Evolutionary conservation across 768 basidiomycete species (phyloP).

Genomic region (Suillus cothurnatus): DNA sequence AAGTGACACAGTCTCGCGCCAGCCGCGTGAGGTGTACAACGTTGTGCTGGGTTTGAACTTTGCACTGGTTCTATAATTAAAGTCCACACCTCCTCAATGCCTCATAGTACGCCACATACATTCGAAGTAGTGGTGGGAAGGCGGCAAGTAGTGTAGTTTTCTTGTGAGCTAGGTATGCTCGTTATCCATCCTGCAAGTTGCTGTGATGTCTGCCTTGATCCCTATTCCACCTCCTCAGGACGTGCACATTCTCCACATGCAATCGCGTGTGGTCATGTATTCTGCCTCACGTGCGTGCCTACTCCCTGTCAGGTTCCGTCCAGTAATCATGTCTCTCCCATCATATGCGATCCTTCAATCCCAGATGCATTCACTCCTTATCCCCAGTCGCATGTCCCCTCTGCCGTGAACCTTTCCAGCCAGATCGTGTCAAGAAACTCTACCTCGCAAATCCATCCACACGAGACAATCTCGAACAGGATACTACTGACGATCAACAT

Average conservation of each 20-base stretch:
- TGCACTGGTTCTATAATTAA: neutral
- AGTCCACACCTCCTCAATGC: neutral
- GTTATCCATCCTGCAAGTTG: slow-evolving; percentile 68
- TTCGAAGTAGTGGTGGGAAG: neutral
- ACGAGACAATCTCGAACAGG: slow-evolving; percentile 35
- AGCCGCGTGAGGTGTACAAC: neutral
- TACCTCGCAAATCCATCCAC: slow-evolving; percentile 55
- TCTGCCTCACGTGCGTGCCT: slow-evolving; percentile 62
- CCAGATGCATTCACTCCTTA: slow-evolving; percentile 57
- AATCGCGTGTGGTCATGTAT: slow-evolving; percentile 78
- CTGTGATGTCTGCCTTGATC: slow-evolving; percentile 77
- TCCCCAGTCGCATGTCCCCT: slow-evolving; percentile 60
- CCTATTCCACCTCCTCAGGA: slow-evolving; percentile 52
- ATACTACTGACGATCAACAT: slow-evolving; percentile 42
- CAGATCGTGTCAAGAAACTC: slow-evolving; percentile 62
- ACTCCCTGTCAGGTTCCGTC: slow-evolving; percentile 10
- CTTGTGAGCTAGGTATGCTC: slow-evolving; percentile 46
- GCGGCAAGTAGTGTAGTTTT: slow-evolving; percentile 9
- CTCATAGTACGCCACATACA: neutral
- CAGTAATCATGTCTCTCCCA: neutral
- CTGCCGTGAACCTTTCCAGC: slow-evolving; percentile 61
- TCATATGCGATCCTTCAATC: slow-evolving; percentile 7
- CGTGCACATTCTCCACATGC: slow-evolving; percentile 60
- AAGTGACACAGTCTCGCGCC: neutral
- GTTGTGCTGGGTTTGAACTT: neutral